Evolutionary conservation across 78 protist species (phyloP).

Genomic region (Mantamonas sphyraenae): DNA sequence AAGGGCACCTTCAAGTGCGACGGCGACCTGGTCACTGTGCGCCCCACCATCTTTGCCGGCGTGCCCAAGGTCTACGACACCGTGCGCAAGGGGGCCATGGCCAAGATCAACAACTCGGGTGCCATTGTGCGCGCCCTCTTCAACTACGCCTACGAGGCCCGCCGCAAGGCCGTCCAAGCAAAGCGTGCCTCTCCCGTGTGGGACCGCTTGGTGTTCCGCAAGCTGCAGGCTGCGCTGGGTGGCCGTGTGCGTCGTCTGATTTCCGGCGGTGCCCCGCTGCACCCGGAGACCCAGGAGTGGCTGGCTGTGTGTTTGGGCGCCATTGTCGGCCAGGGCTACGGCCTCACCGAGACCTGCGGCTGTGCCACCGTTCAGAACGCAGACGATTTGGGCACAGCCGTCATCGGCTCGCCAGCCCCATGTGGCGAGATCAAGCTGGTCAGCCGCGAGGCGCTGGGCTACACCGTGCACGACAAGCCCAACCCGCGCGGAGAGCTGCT

Average conservation of each 20-base stretch:
- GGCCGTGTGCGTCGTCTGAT: conserved; percentile 31
- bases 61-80: conserved; percentile 67
- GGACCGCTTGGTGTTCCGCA: conserved; percentile 48
- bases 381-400: not conserved
- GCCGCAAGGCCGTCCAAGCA: not conserved
- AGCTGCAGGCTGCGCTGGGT: conserved; percentile 32
- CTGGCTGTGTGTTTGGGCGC: conserved; percentile 13
- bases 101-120: conserved; percentile 3
- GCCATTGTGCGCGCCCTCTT: conserved; percentile 12
- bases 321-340: conserved; percentile 51
- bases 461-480: not conserved
- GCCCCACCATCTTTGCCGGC: conserved; percentile 58
- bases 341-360: conserved; percentile 39
- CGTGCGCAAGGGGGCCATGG: conserved; percentile 24
- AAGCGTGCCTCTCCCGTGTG: conserved; percentile 18
- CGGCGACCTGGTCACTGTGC: conserved; percentile 34
- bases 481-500: conserved; percentile 59
- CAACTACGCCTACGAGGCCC: conserved; percentile 19
- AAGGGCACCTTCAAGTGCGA: not conserved
- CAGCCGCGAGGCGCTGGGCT: conserved; percentile 10
- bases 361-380: conserved; percentile 1
- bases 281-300: conserved; percentile 28
- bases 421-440: conserved; percentile 11
- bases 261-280: conserved; percentile 64
- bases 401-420: conserved; percentile 19